Evolutionary conservation across 176 grass and related monocot species (phyloP), one percentile per base, ranked within the genome.

Genomic region (Musa acuminata): DNA sequence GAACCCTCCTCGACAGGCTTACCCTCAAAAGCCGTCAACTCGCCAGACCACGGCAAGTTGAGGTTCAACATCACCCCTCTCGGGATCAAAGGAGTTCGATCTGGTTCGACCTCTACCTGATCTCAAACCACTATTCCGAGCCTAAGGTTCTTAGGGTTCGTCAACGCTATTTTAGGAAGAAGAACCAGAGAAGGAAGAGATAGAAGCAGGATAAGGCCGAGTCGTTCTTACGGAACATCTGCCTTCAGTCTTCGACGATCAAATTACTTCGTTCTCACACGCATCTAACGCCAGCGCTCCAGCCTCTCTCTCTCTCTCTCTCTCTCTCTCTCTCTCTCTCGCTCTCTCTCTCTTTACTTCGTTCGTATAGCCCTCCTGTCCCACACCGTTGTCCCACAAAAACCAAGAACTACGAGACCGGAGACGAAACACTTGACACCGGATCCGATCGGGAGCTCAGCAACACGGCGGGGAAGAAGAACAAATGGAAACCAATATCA

Each of bases 121-220:
- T 70, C 75, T 64, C 14, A 55, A 54, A 49, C n/a, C 25, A 59
- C 53, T 75, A 20, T 11, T 22, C 69, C 8, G 50, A 21, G 49
- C 4, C 35, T 60, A 65, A 20, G 23, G 9, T 19, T 1, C 16
- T 43, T 43, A 43, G 13, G 8, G 13, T 59, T 27, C 53, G 24
- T 29, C 27, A 19, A n/a, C 53, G 19, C 75, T 64, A 66, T 24
- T 52, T 66, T 4, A 35, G 75, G 62, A 77, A 66, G 75, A 77
- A 77, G 12, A 77, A 22, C 62, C 75, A 66, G 27, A 77, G 75
- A 21, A 77, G 23, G 21, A 65, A 77, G 13, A 77, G 72, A 23
- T 73, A 73, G 52, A 73, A 73, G 72, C 72, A 73, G 24, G 52
- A 73, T 9, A 73, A 55, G 14, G 72, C 72, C 51, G 72, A 57